These are phyloP conservation scores for Cymbidium sinense DNA, from an alignment of 106 monocot species.

Conservation along the genomic window DNA sequence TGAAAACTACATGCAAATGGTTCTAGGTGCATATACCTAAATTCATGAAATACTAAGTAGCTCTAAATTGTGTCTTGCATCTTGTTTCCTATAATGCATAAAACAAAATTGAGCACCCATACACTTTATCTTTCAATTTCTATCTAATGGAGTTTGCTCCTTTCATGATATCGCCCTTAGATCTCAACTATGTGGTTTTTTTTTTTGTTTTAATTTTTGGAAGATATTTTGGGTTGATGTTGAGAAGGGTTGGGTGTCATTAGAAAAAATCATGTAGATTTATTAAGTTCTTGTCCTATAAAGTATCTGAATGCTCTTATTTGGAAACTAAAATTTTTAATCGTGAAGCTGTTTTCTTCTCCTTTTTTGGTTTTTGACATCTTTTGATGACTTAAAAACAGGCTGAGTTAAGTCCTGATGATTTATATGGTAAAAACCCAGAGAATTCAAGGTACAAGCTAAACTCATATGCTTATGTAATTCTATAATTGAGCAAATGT, in stretches of 20 bases:
- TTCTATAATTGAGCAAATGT: neutral
- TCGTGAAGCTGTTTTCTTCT: neutral
- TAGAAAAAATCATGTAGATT: neutral
- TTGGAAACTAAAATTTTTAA: neutral
- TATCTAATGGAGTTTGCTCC: too few relatives aligned
- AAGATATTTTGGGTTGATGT: neutral
- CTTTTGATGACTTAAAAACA: constrained; percentile 15
- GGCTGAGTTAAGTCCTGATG: constrained; percentile 85
- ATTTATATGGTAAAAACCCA: constrained; percentile 57
- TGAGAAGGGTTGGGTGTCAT: neutral
- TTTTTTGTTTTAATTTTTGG: neutral
- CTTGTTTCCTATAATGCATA: too few relatives aligned
- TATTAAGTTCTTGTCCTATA: neutral
- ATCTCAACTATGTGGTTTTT: neutral
- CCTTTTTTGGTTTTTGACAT: neutral
- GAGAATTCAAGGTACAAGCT: constrained; percentile 51
- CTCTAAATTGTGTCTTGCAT: too few relatives aligned
- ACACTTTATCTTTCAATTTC: too few relatives aligned
- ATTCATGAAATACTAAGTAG: too few relatives aligned
- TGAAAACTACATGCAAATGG: too few relatives aligned
- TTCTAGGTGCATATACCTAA: too few relatives aligned
- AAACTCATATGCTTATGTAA: neutral
- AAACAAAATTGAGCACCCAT: too few relatives aligned
- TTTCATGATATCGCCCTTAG: too few relatives aligned
- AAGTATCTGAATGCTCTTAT: neutral